Evolutionary conservation across 305 asterid species (phyloP).

Genomic region (Fraxinus sp.): DNA sequence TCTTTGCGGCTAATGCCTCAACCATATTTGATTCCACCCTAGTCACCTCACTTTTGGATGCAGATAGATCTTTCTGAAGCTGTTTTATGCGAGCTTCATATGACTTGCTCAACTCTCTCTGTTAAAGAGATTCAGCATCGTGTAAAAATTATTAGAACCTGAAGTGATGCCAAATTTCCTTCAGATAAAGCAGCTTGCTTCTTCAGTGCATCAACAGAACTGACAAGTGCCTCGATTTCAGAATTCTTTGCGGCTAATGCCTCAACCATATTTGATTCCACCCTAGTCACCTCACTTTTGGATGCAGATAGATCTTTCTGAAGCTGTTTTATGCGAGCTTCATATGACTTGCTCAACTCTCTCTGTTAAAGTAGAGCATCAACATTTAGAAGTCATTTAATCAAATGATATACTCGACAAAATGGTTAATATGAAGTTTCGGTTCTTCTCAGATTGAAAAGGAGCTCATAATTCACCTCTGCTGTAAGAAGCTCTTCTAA

Average conservation of each 20-base stretch:
- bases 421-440: constrained; percentile 3
- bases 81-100: constrained; percentile 76
- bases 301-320: constrained; percentile 72
- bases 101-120: constrained; percentile 95
- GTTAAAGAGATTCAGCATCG: constrained; percentile 32
- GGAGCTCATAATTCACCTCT: constrained; percentile 58
- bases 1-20: constrained; percentile 90
- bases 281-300: constrained; percentile 78
- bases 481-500: constrained; percentile 91
- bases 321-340: constrained; percentile 76
- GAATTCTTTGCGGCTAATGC: constrained; percentile 94
- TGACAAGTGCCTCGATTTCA: constrained; percentile 86
- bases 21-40: constrained; percentile 80
- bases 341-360: constrained; percentile 86
- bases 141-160: constrained; percentile 44
- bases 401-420: constrained; percentile 6
- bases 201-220: constrained; percentile 76
- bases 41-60: constrained; percentile 75
- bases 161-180: constrained; percentile 87
- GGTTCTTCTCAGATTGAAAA: constrained; percentile 8
- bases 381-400: constrained; percentile 27
- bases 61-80: constrained; percentile 74
- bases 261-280: constrained; percentile 78
- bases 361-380: constrained; percentile 56
- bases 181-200: constrained; percentile 92